phyloP scores from a whole-genome alignment of 2,329 filamentous ascomycete species.

The Xylogone sp. region DNA sequence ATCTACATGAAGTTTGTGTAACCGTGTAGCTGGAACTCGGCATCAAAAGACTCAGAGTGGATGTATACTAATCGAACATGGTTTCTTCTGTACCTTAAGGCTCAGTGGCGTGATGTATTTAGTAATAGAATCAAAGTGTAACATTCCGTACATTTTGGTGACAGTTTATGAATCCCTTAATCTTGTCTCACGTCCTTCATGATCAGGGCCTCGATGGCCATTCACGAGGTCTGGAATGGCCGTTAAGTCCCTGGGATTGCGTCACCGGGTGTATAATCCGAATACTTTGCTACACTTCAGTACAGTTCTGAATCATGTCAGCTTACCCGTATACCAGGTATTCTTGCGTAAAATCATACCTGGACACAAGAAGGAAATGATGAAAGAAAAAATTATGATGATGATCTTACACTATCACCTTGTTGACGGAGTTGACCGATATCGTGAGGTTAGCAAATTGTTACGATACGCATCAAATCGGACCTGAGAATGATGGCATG shows the following conservation, averaged over 20 bases:
- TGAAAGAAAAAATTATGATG: not conserved
- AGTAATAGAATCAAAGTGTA: not conserved
- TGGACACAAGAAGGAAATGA: not conserved
- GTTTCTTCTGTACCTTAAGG: not conserved
- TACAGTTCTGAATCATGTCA: not conserved
- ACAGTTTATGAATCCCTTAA: too few species aligned
- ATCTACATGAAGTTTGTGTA: not conserved
- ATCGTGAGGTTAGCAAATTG: not conserved
- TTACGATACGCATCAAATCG: too few species aligned
- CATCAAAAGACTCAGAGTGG: slow-evolving; percentile 1
- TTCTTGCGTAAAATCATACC: not conserved
- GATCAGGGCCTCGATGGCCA: too few species aligned
- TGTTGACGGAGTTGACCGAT: not conserved
- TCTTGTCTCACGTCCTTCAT: too few species aligned
- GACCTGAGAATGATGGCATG: not conserved
- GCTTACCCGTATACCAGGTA: not conserved
- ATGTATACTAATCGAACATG: too few species aligned
- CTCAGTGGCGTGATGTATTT: not conserved
- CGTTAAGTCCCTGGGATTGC: not conserved
- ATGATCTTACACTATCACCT: not conserved
- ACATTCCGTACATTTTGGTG: not conserved
- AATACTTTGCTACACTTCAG: not conserved
- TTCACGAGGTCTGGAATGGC: too few species aligned
- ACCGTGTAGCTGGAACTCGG: slow-evolving; percentile 1
- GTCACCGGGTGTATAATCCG: not conserved